Evolutionary conservation across 257 asterid species (phyloP).

Genomic region (Leonotis leonurus): DNA sequence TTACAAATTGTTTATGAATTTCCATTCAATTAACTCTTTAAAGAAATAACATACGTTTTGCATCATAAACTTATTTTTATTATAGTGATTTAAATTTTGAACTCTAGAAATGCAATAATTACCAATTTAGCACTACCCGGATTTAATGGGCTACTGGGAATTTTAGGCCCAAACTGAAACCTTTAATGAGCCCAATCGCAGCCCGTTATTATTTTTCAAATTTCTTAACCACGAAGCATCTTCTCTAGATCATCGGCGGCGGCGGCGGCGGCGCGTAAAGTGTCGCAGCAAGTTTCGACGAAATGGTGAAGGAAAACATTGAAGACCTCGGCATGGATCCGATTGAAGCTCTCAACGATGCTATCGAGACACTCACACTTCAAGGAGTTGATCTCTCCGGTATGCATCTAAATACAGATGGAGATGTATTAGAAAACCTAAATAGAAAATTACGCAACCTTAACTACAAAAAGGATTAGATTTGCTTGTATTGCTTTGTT

Average conservation of each 20-base stretch:
- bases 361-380: constrained; percentile 74
- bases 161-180: neutral
- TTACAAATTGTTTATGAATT: too few relatives aligned
- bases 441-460: neutral
- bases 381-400: constrained; percentile 96
- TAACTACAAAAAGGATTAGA: neutral
- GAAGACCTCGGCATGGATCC: constrained; percentile 95
- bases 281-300: constrained; percentile 92
- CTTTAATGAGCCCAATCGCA: constrained; percentile 8
- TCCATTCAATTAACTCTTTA: too few relatives aligned
- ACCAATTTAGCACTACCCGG: too few relatives aligned
- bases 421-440: neutral
- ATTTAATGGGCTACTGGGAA: too few relatives aligned
- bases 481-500: neutral
- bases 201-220: constrained; percentile 27
- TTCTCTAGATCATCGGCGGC: constrained; percentile 32
- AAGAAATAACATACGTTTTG: too few relatives aligned
- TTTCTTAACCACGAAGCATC: constrained; percentile 2
- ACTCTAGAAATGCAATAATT: too few relatives aligned
- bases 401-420: constrained; percentile 4
- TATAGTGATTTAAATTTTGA: too few relatives aligned
- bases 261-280: constrained; percentile 44
- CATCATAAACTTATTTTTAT: too few relatives aligned
- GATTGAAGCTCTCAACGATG: constrained; percentile 82
- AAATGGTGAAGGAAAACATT: constrained; percentile 81